Base-by-base conservation (phyloP, 1,284 basidiomycete species). In the Sutorius eximius region DNA sequence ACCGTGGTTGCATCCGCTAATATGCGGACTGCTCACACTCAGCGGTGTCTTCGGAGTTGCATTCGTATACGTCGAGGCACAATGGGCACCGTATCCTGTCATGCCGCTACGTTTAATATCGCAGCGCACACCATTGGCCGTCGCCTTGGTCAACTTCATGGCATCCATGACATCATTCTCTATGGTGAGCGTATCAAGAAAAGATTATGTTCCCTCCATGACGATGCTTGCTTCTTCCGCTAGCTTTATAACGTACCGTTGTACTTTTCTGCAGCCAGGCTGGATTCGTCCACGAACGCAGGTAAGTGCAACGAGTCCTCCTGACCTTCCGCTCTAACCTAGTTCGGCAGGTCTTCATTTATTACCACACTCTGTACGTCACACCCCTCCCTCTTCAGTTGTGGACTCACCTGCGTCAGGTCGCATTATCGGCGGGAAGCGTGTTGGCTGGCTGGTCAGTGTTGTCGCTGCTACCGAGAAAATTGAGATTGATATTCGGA, bases 161-260 rank as follows among this genome's bases (percentile, higher is more conserved):
- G 81, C 79, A 12, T 89, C 87, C 62, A 80, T 91, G 68, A 78
- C 85, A 18, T 83, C 87, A 24, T 95, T 91, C 69, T 90, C 89
- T 1, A 85, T 86, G 80, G 89, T 91, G 63, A 65, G 85, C 76
- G n/a, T 44, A 13, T 22, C 34, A 27, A 46, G 49, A 22, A 27
- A 40, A 47, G 10, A 51, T 27, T 38, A 13, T 13, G 20, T 29
- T 15, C 34, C 34, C 24, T 38, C 32, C 15, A 5, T 38, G 29
- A 37, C 50, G 11, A 50, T 27, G 3, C 20, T 45, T 51, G 40
- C 57, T 50, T 53, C 57, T 50, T 57, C 29, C 36, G 20, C 32
- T n/a, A 93, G 91, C 76, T 95, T 34, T 95, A 95, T 73, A 91
- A 91, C 64, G 79, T 92, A 30, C 93, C 93, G 18, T 71, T 95